Evolutionary conservation across 768 basidiomycete species (phyloP), one percentile per base, ranked within the genome.

Genomic region (Boletus edulis): DNA sequence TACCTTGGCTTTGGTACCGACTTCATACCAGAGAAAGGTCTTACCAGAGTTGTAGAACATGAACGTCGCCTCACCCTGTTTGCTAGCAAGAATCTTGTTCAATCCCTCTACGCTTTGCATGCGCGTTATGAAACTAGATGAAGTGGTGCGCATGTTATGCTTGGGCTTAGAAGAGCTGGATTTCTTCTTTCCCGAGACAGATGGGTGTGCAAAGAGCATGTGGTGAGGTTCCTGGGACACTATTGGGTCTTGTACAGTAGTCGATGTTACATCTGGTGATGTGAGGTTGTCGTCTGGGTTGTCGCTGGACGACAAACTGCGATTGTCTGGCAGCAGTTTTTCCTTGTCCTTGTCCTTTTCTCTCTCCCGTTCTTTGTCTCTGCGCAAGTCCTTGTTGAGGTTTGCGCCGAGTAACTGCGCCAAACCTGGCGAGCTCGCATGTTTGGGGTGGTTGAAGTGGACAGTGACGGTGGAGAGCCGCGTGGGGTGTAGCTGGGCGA

Each of bases 101-200:
- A 92, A 73, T 43, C 88, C 90, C 66, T 97, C 94, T 40, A 81
- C 77, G 52, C 81, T 86, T 62, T 96, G 93, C 46, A 94, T 76
- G 31, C 94, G 83, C 3, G 91, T 88, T 59, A 98, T 89, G 71
- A 98, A 98, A 3, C 91, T 91, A 22, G 95, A 96, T 6, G 88
- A 92, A 2, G 93, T 94, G 0, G 92, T 92, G 51, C 89, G 81
- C 60, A 97, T 86, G 63, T 89, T 96, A 61, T 92, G 91, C 69
- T 91, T 95, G n/a, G 94, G 92, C 32, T 90, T 78, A 10, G 86
- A 74, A 22, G 72, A 67, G 9, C 74, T 66, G 57, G 85, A 83
- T 74, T 86, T 87, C 78, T 89, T 90, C 51, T 81, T 81, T 9
- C 72, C 68, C 3, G 67, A 53, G 7, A 70, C 65, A 40, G 81